These are phyloP conservation scores for Blastomyces silverae DNA, from an alignment of 2,329 filamentous ascomycete species.

Conservation along the genomic window DNA sequence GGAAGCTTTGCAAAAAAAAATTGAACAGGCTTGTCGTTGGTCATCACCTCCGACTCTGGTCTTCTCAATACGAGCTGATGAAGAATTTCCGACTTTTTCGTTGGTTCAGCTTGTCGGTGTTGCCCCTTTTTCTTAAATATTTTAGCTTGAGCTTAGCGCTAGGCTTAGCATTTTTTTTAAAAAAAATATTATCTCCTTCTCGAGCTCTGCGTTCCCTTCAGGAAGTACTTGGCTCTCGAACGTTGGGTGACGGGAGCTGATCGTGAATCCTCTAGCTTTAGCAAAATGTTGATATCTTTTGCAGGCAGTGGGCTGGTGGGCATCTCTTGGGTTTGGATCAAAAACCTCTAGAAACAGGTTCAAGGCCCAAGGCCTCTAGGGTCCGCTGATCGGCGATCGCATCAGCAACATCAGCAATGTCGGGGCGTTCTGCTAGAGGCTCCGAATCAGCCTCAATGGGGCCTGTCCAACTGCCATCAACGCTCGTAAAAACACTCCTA, in stretches of 20 bases:
- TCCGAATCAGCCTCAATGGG: no score
- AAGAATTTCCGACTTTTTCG: background rate
- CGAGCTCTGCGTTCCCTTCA: background rate
- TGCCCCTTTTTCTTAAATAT: background rate
- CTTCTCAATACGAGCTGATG: constrained; percentile 6
- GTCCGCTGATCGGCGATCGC: background rate
- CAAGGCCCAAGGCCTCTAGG: background rate
- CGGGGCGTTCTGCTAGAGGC: no score
- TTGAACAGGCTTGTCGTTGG: background rate
- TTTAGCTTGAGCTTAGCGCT: background rate
- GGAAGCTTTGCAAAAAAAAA: background rate
- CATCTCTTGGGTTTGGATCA: background rate
- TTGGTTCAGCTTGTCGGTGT: background rate
- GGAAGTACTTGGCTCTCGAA: background rate
- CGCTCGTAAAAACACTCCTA: no score
- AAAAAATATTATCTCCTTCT: background rate
- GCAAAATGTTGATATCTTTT: background rate
- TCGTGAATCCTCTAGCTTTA: background rate
- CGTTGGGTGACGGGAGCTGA: background rate
- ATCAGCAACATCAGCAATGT: background rate
- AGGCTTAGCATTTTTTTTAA: background rate
- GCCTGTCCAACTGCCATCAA: no score
- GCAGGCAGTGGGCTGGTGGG: background rate
- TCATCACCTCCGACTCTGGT: background rate
- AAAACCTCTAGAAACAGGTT: background rate